Evolutionary conservation across 306 rosid genomes (phyloP), one percentile per base, ranked within the genome.

Genomic region (Glycine tomentella): DNA sequence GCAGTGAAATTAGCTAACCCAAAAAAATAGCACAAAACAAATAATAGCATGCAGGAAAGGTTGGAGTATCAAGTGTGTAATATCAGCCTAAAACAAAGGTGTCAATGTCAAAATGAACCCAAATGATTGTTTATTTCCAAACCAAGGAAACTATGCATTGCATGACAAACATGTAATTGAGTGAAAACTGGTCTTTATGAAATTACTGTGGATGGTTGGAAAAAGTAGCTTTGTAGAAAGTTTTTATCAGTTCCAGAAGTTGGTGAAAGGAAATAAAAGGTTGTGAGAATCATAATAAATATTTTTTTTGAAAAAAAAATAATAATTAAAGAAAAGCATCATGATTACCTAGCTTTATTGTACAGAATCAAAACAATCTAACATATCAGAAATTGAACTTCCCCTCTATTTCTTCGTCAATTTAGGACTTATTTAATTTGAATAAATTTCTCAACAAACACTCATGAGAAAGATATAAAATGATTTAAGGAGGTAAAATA

Each of bases 171-270:
- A 49, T 65, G 58, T 63, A 76, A 65, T 77, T 83, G 40, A 73
- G 44, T 56, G 77, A 70, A 80, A 80, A 16, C 72, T 12, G 81
- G 72, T 76, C 82, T 25, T 44, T 2, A 80, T 80, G 86, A 82
- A 75, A 57, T 74, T 48, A 70, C 71, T 62, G 69, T 66, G 17
- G 58, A 80, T 72, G 56, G 64, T 53, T 38, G 66, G 77, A 74
- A 80, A 80, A 80, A 65, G 72, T 51, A 82, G 58, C 81, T 87
- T 82, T 79, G 16, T 52, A 36, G 71, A 63, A 71, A 75, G 72
- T 67, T 14, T 72, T 82, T 34, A 34, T 82, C 75, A 74, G 62
- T 80, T 80, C 67, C 45, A 63, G 55, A 63, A 61, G 69, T 84
- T 76, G 64, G 75, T 36, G 74, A 74, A 80, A 51, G 78, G 74